phyloP scores from a whole-genome alignment of 2,329 filamentous ascomycete genomes.

The Tolypocladium sp. region DNA sequence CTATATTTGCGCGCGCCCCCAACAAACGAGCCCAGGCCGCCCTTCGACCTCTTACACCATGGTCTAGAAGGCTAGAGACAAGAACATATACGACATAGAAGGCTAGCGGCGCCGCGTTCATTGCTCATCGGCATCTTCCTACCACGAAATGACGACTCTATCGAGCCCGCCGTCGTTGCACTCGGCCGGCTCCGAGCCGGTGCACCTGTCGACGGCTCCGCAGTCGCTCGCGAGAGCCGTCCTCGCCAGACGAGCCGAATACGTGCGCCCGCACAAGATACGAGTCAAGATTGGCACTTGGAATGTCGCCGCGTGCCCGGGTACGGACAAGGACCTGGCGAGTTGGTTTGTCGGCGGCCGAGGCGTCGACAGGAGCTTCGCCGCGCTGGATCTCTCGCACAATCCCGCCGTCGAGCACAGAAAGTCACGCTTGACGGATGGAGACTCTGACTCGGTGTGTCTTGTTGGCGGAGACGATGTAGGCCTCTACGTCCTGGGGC shows the following conservation, averaged over 20 bases:
- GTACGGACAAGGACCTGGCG: conserved; percentile 78
- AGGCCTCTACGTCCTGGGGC: conserved; percentile 78
- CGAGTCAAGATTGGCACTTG: conserved; percentile 87
- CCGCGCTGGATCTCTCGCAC: conserved; percentile 39
- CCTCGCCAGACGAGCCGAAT: conserved; percentile 68
- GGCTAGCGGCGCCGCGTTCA: conserved; percentile 12
- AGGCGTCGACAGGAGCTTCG: conserved; percentile 56
- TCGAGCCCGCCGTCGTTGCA: conserved; percentile 18
- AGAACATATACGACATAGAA: conserved; percentile 11
- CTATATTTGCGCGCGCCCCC: not conserved
- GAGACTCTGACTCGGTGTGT: conserved; percentile 21
- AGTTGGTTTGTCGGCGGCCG: conserved; percentile 80
- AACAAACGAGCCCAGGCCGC: not conserved
- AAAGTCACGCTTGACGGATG: conserved; percentile 25
- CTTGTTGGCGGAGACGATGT: conserved; percentile 58
- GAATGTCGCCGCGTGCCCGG: conserved; percentile 83
- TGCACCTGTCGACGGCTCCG: conserved; percentile 35
- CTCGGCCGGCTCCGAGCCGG: conserved; percentile 29
- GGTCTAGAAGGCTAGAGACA: conserved; percentile 20
- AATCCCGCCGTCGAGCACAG: conserved; percentile 25
- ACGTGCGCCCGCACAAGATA: conserved; percentile 63
- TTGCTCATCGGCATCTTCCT: conserved; percentile 4
- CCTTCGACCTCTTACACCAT: conserved; percentile 15
- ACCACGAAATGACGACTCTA: conserved; percentile 14
- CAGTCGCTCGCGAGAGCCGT: conserved; percentile 57